Evolutionary conservation across 106 monocot species (phyloP).

Genomic region (Dioscorea dumetorum): DNA sequence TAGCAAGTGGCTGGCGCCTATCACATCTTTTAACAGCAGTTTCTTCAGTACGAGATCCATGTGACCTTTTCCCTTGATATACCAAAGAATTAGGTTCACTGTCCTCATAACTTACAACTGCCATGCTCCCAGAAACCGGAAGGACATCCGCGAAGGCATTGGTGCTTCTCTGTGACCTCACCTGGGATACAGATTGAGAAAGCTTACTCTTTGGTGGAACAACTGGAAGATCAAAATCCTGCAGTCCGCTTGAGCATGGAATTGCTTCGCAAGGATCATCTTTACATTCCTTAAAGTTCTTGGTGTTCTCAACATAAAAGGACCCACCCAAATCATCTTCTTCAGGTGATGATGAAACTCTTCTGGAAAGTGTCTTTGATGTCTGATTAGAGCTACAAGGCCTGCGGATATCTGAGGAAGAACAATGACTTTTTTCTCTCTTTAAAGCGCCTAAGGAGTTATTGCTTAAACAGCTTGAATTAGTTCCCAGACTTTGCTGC

Average conservation of each 20-base stretch:
- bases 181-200: conserved; percentile 19
- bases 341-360: conserved; percentile 14
- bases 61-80: conserved; percentile 45
- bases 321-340: conserved; percentile 11
- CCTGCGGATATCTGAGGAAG: conserved; percentile 17
- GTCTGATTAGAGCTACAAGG: conserved; percentile 12
- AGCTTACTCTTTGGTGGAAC: conserved; percentile 53
- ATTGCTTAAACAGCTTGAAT: conserved; percentile 15
- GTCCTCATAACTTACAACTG: conserved; percentile 11
- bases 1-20: conserved; percentile 51
- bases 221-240: conserved; percentile 56
- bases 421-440: conserved; percentile 22
- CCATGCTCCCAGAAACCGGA: conserved; percentile 15
- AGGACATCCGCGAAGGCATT: conserved; percentile 19
- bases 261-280: conserved; percentile 33
- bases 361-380: conserved; percentile 15
- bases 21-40: conserved; percentile 60
- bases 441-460: conserved; percentile 18
- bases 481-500: conserved; percentile 20
- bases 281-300: conserved; percentile 25
- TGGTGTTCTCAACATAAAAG: conserved; percentile 14
- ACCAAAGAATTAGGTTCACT: conserved; percentile 18
- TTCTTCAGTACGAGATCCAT: conserved; percentile 37
- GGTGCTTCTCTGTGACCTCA: conserved; percentile 19
- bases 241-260: conserved; percentile 51